Evolutionary conservation across 257 asterid genomes (phyloP), one percentile per base, ranked within the genome.

Genomic region (Solanum paucissectum): DNA sequence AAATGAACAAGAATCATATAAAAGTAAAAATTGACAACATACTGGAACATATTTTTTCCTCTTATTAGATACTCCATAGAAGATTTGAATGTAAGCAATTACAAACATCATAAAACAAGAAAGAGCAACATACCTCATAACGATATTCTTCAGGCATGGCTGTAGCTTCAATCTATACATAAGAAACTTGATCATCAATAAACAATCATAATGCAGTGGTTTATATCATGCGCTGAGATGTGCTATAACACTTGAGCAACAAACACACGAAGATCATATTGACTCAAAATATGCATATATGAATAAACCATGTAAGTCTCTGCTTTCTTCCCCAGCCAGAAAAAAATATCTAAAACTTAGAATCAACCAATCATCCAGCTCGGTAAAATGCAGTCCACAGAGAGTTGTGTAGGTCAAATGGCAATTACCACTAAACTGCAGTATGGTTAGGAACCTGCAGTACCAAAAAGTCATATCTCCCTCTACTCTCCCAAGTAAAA

Each of bases 91-190:
- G 84, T 60, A 58, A 74, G 40, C 29, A 88, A 86, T 11, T 79
- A 44, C 13, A 44, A 85, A 29, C 16, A 27, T n/a, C 73, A 36
- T 60, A 83, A 23, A 60, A 71, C 27, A 87, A 89, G 20, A 37
- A 40, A 71, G 85, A 86, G 21, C 32, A 21, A 89, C 98, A 93
- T 91, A 96, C 99, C 84, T 96, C 95, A 72, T 94, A 92, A 44
- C 92, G 93, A 87, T 95, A 96, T 90, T 93, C 98, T 90, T 92
- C 96, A 13, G 98, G 98, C 99, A 96, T 96, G 88, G 90, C 88
- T 76, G 99, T 93, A 72, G 91, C 98, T 90, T 89, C 94, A 88
- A 96, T 93, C 99, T 95, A 88, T 86, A 81, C 86, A 88, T 88
- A 86, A 77, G 73, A 81, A 87, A 89, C 44, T 72, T 85, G 55